These are phyloP conservation scores for Castanea crenata DNA, from an alignment of 306 rosid genomes.

Conservation along the genomic window DNA sequence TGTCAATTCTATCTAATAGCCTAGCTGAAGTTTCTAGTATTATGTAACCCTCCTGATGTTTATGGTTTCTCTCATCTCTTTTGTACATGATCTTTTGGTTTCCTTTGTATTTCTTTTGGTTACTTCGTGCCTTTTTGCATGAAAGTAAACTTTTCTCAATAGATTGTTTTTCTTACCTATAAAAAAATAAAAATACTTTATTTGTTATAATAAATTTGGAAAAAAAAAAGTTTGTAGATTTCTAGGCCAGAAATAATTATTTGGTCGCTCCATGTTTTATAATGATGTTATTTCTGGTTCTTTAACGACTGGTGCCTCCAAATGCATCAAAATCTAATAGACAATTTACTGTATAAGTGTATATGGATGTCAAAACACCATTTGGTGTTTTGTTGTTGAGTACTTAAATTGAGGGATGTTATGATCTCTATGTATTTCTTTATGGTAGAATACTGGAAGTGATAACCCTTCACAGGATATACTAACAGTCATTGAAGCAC, in stretches of 20 bases:
- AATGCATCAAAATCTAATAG: not conserved
- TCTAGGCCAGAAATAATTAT: not conserved
- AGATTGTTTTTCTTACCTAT: no score
- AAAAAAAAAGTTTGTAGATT: not conserved
- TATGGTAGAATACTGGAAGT: slow-evolving; percentile 44
- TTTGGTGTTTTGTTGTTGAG: slow-evolving; percentile 7
- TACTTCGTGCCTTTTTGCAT: no score
- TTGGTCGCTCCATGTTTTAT: not conserved
- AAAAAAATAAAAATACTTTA: no score
- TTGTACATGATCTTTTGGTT: no score
- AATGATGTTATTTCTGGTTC: not conserved
- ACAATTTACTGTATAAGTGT: not conserved
- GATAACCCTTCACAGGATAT: slow-evolving; percentile 40
- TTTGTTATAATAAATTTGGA: not conserved
- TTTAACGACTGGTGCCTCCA: not conserved
- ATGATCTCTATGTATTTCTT: slow-evolving; percentile 15
- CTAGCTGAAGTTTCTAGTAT: not conserved
- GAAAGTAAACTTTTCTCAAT: no score
- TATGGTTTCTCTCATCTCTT: no score
- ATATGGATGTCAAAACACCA: not conserved
- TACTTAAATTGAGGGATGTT: slow-evolving; percentile 14
- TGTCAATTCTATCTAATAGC: not conserved
- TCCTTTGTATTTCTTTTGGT: no score
- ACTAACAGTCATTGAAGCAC: slow-evolving; percentile 84
- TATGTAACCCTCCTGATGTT: not conserved